A percentile compares a stretch with the other conserved stretches of the same genome.
These are phyloP conservation scores for Aspergillus sp. DNA, from an alignment of 2,329 filamentous ascomycete genomes.

Conservation along the genomic window DNA sequence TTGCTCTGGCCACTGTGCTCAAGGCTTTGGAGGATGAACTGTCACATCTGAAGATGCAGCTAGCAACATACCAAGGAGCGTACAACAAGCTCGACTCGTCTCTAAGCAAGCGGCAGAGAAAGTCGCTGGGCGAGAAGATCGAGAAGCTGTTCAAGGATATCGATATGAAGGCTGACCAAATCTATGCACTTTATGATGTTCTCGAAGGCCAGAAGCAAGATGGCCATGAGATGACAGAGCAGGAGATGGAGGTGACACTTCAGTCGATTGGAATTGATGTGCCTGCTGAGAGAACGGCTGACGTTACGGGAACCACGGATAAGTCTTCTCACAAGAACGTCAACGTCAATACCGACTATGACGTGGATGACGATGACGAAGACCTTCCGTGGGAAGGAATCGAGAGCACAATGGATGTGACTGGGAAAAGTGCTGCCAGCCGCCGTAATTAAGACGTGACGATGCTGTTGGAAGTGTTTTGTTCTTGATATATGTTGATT, in stretches of 20 bases:
- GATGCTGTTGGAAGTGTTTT: no score
- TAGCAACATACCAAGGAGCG: conserved; percentile 56
- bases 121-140: conserved; percentile 57
- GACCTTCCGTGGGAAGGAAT: conserved; percentile 41
- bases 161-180: conserved; percentile 70
- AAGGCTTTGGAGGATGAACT: conserved; percentile 79
- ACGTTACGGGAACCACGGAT: conserved; percentile 26
- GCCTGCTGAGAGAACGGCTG: conserved; percentile 7
- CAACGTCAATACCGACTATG: conserved; percentile 13
- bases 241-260: conserved; percentile 62
- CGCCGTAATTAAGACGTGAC: conserved; percentile 8
- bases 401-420: conserved; percentile 38
- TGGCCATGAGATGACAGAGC: conserved; percentile 59
- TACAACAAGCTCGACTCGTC: conserved; percentile 66
- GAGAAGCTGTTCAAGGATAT: conserved; percentile 58
- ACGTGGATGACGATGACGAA: conserved; percentile 31
- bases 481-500: no score
- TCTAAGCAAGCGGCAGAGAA: conserved; percentile 60
- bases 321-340: conserved; percentile 19
- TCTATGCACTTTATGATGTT: conserved; percentile 80
- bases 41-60: conserved; percentile 66
- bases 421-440: conserved; percentile 20
- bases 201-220: conserved; percentile 70
- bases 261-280: conserved; percentile 38
- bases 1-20: conserved; percentile 76